These are phyloP conservation scores for Sclerotinia minor DNA, from an alignment of 2,329 filamentous ascomycete species.

Conservation along the genomic window DNA sequence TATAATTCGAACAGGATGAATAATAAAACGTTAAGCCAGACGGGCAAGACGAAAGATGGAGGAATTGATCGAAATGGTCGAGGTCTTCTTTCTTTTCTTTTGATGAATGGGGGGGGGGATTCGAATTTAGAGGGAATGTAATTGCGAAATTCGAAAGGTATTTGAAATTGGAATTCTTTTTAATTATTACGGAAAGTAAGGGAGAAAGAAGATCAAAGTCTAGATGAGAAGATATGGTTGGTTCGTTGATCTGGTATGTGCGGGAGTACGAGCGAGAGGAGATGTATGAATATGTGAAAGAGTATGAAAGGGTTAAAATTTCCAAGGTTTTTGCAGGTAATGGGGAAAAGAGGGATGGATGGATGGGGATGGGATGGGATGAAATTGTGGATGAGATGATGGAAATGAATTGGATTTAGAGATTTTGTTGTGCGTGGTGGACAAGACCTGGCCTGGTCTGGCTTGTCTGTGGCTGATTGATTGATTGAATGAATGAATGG, in stretches of 20 bases:
- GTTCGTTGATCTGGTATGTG: constrained; percentile 15
- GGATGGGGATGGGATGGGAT: too few relatives aligned
- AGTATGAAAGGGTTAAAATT: background rate
- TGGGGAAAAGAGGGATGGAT: constrained; percentile 1
- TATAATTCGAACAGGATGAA: background rate
- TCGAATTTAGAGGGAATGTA: constrained; percentile 18
- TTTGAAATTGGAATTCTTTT: constrained; percentile 19
- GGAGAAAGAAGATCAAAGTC: constrained; percentile 16
- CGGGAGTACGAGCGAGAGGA: background rate
- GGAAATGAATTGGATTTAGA: constrained; percentile 1
- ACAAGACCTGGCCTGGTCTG: background rate
- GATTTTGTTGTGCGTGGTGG: background rate
- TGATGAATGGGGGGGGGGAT: background rate
- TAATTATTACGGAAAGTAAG: constrained; percentile 24
- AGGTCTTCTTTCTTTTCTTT: background rate
- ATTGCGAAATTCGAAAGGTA: constrained; percentile 1
- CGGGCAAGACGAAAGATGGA: constrained; percentile 9
- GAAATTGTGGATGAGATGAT: background rate
- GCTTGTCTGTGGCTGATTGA: background rate
- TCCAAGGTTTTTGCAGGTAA: background rate
- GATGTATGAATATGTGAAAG: background rate
- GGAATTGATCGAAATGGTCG: background rate
- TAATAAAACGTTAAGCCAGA: constrained; percentile 5
- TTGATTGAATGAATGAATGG: too few relatives aligned
- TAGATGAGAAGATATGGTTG: constrained; percentile 20